Conservation (phyloP, 2,329 filamentous ascomycete species). For the Amphichorda felina region DNA sequence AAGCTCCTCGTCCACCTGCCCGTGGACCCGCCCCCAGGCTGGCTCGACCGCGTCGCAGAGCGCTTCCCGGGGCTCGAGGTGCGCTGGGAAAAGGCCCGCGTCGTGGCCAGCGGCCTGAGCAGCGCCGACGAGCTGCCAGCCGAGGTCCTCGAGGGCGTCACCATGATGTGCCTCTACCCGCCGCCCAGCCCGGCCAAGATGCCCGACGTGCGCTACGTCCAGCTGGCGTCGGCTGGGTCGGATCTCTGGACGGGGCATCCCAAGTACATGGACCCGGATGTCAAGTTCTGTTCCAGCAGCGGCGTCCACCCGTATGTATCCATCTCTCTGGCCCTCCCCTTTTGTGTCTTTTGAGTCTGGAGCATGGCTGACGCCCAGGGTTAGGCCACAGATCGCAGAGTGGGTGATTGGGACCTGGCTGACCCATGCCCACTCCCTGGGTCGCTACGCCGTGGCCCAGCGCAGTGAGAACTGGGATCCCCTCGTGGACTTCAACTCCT, state of each 20-base stretch:
- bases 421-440: slow-evolving; percentile 17
- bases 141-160: slow-evolving; percentile 26
- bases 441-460: slow-evolving; percentile 15
- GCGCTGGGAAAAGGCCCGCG: slow-evolving; percentile 16
- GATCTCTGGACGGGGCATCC: slow-evolving; percentile 25
- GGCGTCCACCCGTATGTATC: slow-evolving; percentile 25
- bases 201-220: slow-evolving; percentile 27
- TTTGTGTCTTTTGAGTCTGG: not conserved
- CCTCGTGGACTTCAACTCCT: slow-evolving; percentile 5
- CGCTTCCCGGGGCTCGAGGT: slow-evolving; percentile 25
- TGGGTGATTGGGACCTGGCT: slow-evolving; percentile 26
- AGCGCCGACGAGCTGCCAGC: slow-evolving; percentile 13
- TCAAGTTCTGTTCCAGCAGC: slow-evolving; percentile 27
- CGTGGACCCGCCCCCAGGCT: slow-evolving; percentile 15
- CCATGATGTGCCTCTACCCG: slow-evolving; percentile 20
- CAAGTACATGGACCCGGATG: slow-evolving; percentile 18
- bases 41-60: slow-evolving; percentile 18
- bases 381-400: slow-evolving; percentile 25
- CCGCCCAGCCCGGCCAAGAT: slow-evolving; percentile 18
- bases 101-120: slow-evolving; percentile 7
- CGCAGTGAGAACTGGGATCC: slow-evolving; percentile 14
- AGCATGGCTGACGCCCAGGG: not conserved
- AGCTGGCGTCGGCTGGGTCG: slow-evolving; percentile 29
- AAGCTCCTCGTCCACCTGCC: slow-evolving; percentile 26
- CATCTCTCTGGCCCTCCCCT: not conserved